Conservation (phyloP, 1,284 basidiomycete genomes). For the Ceratobasidium sp. region DNA sequence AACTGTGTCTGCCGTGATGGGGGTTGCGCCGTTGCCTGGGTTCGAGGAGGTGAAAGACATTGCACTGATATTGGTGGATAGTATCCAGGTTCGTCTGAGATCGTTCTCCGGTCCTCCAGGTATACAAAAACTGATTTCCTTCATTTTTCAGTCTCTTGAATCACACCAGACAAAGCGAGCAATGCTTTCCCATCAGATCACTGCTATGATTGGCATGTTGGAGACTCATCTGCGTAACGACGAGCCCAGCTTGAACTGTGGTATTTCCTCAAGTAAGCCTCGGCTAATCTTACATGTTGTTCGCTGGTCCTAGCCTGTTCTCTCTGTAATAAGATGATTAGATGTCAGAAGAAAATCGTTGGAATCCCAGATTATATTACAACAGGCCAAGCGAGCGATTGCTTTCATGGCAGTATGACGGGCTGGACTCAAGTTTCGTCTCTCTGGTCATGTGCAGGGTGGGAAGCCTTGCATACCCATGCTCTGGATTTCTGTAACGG, state of each 20-base stretch:
- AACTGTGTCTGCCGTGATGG: neutral
- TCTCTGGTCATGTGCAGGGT: constrained; percentile 33
- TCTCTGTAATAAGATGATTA: constrained; percentile 13
- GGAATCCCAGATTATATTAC: constrained; percentile 17
- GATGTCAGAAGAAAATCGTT: constrained; percentile 25
- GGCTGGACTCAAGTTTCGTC: constrained; percentile 11
- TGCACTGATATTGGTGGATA: constrained; percentile 22
- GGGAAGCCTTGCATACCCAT: constrained; percentile 36
- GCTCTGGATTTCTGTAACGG: constrained; percentile 5
- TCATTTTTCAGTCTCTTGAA: neutral
- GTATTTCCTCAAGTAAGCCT: constrained; percentile 26
- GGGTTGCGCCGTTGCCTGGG: neutral
- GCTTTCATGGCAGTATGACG: constrained; percentile 27
- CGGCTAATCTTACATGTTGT: neutral
- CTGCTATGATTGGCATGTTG: neutral
- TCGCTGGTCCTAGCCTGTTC: neutral
- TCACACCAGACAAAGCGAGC: neutral
- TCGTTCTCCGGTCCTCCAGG: neutral
- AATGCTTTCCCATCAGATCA: constrained; percentile 5
- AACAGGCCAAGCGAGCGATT: constrained; percentile 5
- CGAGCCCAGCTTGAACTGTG: constrained; percentile 14
- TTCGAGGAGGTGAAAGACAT: constrained; percentile 9
- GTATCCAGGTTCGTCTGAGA: constrained; percentile 10
- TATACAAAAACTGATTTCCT: neutral
- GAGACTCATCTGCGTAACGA: neutral